These are phyloP conservation scores for Dactylellina leptospora DNA, from an alignment of 2,329 filamentous ascomycete species.

Conservation along the genomic window DNA sequence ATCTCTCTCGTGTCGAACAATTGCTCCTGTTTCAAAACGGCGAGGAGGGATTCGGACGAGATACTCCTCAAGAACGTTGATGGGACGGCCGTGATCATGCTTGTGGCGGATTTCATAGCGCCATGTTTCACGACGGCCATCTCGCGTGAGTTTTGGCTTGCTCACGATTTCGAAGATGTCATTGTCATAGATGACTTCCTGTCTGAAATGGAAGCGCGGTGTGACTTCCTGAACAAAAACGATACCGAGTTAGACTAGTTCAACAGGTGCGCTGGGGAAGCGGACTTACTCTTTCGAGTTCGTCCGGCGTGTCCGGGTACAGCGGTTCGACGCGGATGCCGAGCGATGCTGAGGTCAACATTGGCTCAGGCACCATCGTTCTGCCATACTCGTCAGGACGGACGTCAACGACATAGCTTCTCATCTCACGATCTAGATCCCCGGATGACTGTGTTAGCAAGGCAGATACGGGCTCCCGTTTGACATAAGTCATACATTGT, in stretches of 20 bases:
- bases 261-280: neutral
- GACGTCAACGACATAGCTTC: constrained; percentile 32
- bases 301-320: constrained; percentile 26
- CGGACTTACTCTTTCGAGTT: constrained; percentile 29
- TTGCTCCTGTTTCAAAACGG: constrained; percentile 27
- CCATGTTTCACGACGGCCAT: constrained; percentile 26
- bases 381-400: constrained; percentile 23
- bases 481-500: constrained; percentile 29
- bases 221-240: constrained; percentile 19
- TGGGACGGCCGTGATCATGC: constrained; percentile 3
- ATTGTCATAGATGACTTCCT: constrained; percentile 46
- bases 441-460: constrained; percentile 43
- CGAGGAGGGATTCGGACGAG: constrained; percentile 29
- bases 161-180: constrained; percentile 41
- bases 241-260: neutral
- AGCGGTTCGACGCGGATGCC: constrained; percentile 40
- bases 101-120: constrained; percentile 36
- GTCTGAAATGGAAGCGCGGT: constrained; percentile 32
- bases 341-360: constrained; percentile 37
- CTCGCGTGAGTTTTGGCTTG: constrained; percentile 27
- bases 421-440: constrained; percentile 30
- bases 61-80: constrained; percentile 13
- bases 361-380: constrained; percentile 37
- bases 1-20: constrained; percentile 28
- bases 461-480: neutral